Conservation (phyloP, 306 rosid genomes). For the Pyrus betulifolia region DNA sequence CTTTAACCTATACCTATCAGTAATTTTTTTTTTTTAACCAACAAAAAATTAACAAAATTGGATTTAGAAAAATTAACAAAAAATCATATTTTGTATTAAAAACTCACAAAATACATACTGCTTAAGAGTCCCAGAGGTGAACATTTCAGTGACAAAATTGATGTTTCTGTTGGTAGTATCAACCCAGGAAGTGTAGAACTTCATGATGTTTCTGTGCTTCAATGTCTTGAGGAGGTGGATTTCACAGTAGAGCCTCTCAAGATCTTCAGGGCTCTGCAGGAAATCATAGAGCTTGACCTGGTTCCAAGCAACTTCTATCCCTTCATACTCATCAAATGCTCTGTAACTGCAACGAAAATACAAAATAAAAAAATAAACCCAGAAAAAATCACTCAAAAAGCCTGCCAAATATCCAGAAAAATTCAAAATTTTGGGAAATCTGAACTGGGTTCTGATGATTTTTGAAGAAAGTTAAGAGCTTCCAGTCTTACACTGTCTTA, state of each 20-base stretch:
- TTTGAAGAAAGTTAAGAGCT: slow-evolving; percentile 7
- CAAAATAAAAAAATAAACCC: not conserved
- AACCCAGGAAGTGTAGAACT: slow-evolving; percentile 91
- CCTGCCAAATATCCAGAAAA: not conserved
- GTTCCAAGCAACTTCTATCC: slow-evolving; percentile 99
- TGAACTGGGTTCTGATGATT: slow-evolving; percentile 5
- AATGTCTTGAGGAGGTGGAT: slow-evolving; percentile 86
- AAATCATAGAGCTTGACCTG: slow-evolving; percentile 85
- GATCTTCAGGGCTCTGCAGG: slow-evolving; percentile 89
- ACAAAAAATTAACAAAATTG: not conserved
- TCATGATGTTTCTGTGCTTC: slow-evolving; percentile 85
- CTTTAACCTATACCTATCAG: slow-evolving; percentile 67
- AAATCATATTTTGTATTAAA: not conserved
- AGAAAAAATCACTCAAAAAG: not conserved
- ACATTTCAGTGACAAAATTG: slow-evolving; percentile 94
- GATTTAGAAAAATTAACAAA: not conserved
- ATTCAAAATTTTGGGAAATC: slow-evolving; percentile 29
- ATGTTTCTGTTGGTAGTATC: slow-evolving; percentile 77
- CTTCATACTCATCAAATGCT: slow-evolving; percentile 95
- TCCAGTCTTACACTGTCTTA: slow-evolving; percentile 70
- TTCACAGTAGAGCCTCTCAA: slow-evolving; percentile 89
- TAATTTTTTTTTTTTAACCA: not conserved
- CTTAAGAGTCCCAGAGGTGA: slow-evolving; percentile 91
- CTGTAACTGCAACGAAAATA: slow-evolving; percentile 53
- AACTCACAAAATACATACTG: slow-evolving; percentile 48